A percentile compares a stretch with the other conserved stretches of the same genome.
Conservation (phyloP, 352 stramenopile genomes). For the Globisporangium cylindrosporum region DNA sequence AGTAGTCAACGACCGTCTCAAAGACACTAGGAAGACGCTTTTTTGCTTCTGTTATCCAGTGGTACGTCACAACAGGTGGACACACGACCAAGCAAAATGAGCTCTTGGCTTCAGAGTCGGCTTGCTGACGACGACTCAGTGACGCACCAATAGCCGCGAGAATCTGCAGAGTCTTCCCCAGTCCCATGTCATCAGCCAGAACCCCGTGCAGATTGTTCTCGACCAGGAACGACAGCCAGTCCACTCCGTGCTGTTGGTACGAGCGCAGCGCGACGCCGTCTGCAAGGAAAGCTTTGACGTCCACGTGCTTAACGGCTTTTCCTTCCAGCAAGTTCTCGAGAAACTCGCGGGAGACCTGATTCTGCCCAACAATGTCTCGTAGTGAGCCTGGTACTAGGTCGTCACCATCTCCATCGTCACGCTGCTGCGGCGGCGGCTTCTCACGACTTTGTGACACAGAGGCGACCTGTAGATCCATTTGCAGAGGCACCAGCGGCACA, state of each 20-base stretch:
- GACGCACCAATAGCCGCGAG: slow-evolving; percentile 84
- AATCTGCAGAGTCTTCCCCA: slow-evolving; percentile 95
- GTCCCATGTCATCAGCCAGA: slow-evolving; percentile 87
- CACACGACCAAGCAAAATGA: slow-evolving; percentile 87
- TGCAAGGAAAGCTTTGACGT: slow-evolving; percentile 33
- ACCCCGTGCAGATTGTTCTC: slow-evolving; percentile 77
- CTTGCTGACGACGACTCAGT: slow-evolving; percentile 7
- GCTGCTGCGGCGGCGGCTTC: not conserved
- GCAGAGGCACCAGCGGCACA: slow-evolving; percentile 62
- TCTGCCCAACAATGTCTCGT: slow-evolving; percentile 32
- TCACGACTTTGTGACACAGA: not conserved
- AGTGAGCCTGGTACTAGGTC: slow-evolving; percentile 12
- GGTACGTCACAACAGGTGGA: slow-evolving; percentile 91
- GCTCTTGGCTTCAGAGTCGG: slow-evolving; percentile 14
- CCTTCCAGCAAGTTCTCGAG: slow-evolving; percentile 58
- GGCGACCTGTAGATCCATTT: slow-evolving; percentile 59
- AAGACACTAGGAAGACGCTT: slow-evolving; percentile 79
- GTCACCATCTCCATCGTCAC: slow-evolving; percentile 18
- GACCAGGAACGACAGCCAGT: slow-evolving; percentile 74
- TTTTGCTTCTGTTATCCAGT: slow-evolving; percentile 93
- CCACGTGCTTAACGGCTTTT: slow-evolving; percentile 43
- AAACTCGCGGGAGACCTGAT: slow-evolving; percentile 63
- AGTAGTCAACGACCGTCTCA: slow-evolving; percentile 75
- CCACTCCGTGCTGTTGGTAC: slow-evolving; percentile 79
- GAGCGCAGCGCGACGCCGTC: slow-evolving; percentile 35